phyloP scores from a whole-genome alignment of 106 monocot species.

The Acanthochlamys bracteata region DNA sequence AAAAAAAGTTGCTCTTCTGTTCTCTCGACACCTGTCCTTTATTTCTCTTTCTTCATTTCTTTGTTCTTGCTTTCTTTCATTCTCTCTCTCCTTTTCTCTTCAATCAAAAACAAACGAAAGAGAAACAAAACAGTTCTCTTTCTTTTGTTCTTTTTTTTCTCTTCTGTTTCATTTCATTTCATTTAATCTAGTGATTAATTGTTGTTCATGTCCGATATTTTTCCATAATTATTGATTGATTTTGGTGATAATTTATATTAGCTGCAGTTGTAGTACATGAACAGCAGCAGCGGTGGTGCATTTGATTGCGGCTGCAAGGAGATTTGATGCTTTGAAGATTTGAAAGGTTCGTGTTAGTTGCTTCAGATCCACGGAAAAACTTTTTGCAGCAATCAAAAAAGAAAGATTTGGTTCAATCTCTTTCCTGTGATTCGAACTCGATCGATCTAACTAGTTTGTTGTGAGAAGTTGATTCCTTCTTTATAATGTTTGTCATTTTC shows the following conservation, averaged over 20 bases:
- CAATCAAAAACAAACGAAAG: no score
- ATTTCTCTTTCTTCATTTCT: no score
- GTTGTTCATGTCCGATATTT: not conserved
- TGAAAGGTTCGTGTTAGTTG: not conserved
- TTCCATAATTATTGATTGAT: not conserved
- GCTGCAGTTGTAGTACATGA: not conserved
- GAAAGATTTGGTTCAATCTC: not conserved
- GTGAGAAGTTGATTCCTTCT: not conserved
- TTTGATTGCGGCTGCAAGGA: not conserved
- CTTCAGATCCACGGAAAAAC: conserved; percentile 49
- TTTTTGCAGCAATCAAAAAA: conserved; percentile 4
- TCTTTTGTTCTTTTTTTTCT: no score
- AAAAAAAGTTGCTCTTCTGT: no score
- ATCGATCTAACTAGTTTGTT: not conserved
- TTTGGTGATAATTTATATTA: not conserved
- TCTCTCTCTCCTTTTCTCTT: no score
- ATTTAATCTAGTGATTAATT: no score
- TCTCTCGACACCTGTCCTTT: no score
- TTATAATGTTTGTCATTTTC: not conserved
- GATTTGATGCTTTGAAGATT: not conserved
- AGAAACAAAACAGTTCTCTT: no score
- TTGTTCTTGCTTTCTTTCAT: no score
- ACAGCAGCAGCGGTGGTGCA: not conserved
- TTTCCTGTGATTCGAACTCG: conserved; percentile 28
- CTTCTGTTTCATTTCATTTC: no score